Conservation (phyloP, 768 basidiomycete genomes). For the Tulasnella sp. region DNA sequence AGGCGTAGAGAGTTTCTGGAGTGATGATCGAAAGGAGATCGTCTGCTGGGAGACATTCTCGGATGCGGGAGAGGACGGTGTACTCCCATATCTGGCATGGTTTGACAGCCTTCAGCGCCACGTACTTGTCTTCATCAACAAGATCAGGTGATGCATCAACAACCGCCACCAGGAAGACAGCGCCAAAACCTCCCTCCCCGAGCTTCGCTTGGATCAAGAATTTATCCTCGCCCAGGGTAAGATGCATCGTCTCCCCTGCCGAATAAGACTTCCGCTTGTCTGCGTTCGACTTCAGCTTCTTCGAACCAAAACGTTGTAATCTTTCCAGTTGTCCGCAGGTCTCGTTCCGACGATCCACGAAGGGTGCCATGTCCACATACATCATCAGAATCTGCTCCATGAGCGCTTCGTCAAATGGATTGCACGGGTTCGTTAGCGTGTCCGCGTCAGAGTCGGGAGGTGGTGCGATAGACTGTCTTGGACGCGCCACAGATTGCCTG, state of each 20-base stretch:
- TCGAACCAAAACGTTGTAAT: slow-evolving; percentile 59
- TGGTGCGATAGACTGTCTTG: slow-evolving; percentile 3
- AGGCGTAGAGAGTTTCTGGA: slow-evolving; percentile 74
- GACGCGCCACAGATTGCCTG: slow-evolving; percentile 1
- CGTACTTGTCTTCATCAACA: slow-evolving; percentile 41
- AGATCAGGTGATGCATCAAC: slow-evolving; percentile 36
- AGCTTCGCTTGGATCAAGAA: slow-evolving; percentile 77
- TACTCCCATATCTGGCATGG: slow-evolving; percentile 92
- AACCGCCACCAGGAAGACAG: slow-evolving; percentile 70
- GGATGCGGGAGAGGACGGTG: slow-evolving; percentile 68
- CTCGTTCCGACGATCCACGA: slow-evolving; percentile 24
- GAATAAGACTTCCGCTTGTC: slow-evolving; percentile 17
- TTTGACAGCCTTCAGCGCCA: slow-evolving; percentile 86
- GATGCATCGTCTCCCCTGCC: slow-evolving; percentile 33
- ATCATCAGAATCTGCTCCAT: slow-evolving; percentile 44
- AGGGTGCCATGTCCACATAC: slow-evolving; percentile 24
- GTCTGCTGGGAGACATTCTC: slow-evolving; percentile 48
- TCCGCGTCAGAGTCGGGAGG: slow-evolving; percentile 18
- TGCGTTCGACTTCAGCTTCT: slow-evolving; percentile 24
- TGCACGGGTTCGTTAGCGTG: slow-evolving; percentile 64
- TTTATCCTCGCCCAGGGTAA: slow-evolving; percentile 51
- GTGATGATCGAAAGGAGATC: slow-evolving; percentile 60
- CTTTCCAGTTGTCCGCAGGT: slow-evolving; percentile 46
- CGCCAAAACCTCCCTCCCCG: slow-evolving; percentile 94
- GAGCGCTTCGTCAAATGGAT: slow-evolving; percentile 64